phyloP scores from a whole-genome alignment of 2,329 filamentous ascomycete species.

The Botrytis galanthina region DNA sequence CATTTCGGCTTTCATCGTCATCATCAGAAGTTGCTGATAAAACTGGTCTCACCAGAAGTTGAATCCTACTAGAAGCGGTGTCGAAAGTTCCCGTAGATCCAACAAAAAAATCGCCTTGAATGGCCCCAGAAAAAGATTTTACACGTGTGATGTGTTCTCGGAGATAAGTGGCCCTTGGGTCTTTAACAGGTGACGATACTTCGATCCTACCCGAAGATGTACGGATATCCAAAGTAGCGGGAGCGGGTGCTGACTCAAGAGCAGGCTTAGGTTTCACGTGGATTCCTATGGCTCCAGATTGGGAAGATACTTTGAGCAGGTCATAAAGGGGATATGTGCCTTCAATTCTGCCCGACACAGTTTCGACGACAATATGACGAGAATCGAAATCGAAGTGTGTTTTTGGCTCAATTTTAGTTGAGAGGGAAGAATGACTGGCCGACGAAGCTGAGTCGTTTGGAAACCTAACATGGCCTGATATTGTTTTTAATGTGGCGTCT shows the following conservation, averaged over 20 bases:
- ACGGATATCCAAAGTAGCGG: constrained; percentile 32
- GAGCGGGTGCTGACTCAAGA: constrained; percentile 27
- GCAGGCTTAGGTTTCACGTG: constrained; percentile 29
- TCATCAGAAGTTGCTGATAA: constrained; percentile 21
- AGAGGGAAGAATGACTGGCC: constrained; percentile 7
- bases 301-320: constrained; percentile 28
- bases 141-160: constrained; percentile 36
- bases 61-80: constrained; percentile 28
- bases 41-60: constrained; percentile 30
- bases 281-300: constrained; percentile 32
- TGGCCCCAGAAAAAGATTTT: constrained; percentile 30
- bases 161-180: constrained; percentile 25
- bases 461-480: constrained; percentile 33
- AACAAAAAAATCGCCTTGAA: constrained; percentile 33
- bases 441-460: constrained; percentile 15
- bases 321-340: constrained; percentile 36
- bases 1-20: constrained; percentile 15
- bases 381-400: constrained; percentile 20
- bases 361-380: constrained; percentile 32
- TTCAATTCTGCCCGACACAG: constrained; percentile 33
- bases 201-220: constrained; percentile 32
- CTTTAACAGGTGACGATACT: constrained; percentile 25
- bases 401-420: not conserved
- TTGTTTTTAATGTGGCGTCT: constrained; percentile 26
- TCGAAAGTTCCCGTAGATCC: constrained; percentile 30